A percentile compares a stretch with the other conserved stretches of the same genome.
phyloP scores from a whole-genome alignment of 768 basidiomycete species.

The Podaxis pistillaris region DNA sequence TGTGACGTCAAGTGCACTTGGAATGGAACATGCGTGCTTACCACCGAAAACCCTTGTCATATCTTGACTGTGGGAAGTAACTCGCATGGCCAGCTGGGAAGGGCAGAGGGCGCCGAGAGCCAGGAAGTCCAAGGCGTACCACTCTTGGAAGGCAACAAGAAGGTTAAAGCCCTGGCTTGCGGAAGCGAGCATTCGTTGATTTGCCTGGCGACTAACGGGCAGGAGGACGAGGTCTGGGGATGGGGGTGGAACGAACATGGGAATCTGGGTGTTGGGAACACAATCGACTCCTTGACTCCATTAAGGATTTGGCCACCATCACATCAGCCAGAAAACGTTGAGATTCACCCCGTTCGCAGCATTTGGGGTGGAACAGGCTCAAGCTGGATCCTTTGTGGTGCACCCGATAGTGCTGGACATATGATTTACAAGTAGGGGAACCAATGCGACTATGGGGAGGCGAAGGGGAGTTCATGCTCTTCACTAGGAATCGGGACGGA shows the following conservation, averaged over 20 bases:
- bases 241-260: slow-evolving; percentile 99
- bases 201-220: slow-evolving; percentile 2
- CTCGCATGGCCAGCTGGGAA: slow-evolving; percentile 69
- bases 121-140: slow-evolving; percentile 14
- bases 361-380: slow-evolving; percentile 47
- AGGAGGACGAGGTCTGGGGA: slow-evolving; percentile 55
- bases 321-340: background rate
- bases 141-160: background rate
- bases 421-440: background rate
- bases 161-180: slow-evolving; percentile 45
- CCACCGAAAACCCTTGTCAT: slow-evolving; percentile 18
- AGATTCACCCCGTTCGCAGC: slow-evolving; percentile 18
- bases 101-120: slow-evolving; percentile 14
- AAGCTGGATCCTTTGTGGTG: slow-evolving; percentile 40
- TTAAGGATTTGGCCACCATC: slow-evolving; percentile 50
- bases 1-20: slow-evolving; percentile 61
- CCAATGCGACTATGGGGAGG: background rate
- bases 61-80: slow-evolving; percentile 52
- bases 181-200: slow-evolving; percentile 86
- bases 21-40: slow-evolving; percentile 66
- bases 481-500: background rate
- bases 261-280: slow-evolving; percentile 73
- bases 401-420: background rate
- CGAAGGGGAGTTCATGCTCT: background rate
- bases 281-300: slow-evolving; percentile 50